Evolutionary conservation across 306 rosid species (phyloP).

Genomic region (Canavalia gladiata): DNA sequence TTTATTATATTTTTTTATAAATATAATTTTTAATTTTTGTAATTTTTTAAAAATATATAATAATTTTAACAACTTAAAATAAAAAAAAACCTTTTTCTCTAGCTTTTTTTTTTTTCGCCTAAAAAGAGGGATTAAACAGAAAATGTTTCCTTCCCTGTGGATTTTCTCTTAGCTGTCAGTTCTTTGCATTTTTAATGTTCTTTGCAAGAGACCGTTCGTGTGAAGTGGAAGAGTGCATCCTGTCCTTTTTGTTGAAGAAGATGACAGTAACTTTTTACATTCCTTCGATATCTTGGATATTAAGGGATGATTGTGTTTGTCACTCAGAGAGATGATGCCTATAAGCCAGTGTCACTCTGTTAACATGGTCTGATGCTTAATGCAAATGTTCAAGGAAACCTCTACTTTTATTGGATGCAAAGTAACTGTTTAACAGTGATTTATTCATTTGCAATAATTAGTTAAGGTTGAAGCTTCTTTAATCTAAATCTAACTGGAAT

Average conservation of each 20-base stretch:
- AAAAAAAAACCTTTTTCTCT: too few species aligned
- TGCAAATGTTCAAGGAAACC: not conserved
- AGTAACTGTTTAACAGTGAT: not conserved
- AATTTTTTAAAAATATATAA: too few species aligned
- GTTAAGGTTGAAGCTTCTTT: not conserved
- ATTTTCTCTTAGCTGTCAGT: slow-evolving; percentile 24
- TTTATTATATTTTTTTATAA: too few species aligned
- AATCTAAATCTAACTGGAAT: not conserved
- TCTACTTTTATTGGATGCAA: not conserved
- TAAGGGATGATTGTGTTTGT: slow-evolving; percentile 42
- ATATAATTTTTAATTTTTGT: too few species aligned
- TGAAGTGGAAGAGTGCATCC: slow-evolving; percentile 70
- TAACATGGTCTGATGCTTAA: too few species aligned
- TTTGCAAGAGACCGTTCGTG: slow-evolving; percentile 80
- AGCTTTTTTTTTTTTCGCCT: too few species aligned
- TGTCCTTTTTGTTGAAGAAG: slow-evolving; percentile 67
- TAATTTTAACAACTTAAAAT: too few species aligned
- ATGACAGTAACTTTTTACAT: slow-evolving; percentile 61
- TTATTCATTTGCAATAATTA: not conserved
- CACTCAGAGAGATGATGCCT: slow-evolving; percentile 26
- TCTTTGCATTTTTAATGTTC: slow-evolving; percentile 59
- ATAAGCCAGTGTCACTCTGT: not conserved
- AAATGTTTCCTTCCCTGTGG: not conserved
- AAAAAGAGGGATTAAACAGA: too few species aligned
- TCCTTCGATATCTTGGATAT: slow-evolving; percentile 52